phyloP scores from a whole-genome alignment of 345 rosid species.

The Gossypium thurberi region DNA sequence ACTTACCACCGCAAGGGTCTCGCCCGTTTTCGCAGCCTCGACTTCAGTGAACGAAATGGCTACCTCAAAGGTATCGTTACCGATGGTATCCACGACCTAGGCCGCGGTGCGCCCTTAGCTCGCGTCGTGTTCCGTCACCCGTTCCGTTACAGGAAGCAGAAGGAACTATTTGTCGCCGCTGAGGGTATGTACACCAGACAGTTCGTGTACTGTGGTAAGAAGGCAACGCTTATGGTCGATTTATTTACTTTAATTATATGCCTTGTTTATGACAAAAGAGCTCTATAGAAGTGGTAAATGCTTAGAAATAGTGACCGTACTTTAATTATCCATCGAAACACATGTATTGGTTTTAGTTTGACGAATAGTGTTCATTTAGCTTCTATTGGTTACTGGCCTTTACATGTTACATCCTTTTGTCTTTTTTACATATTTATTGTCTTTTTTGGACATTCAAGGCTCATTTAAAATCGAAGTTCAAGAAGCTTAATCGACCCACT shows the following conservation, averaged over 20 bases:
- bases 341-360: background rate
- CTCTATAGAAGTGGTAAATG: background rate
- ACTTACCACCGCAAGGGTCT: conserved; percentile 77
- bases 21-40: conserved; percentile 58
- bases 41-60: conserved; percentile 65
- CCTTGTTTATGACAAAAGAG: background rate
- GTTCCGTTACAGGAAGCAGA: conserved; percentile 58
- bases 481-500: conserved; percentile 61
- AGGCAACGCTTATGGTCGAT: conserved; percentile 39
- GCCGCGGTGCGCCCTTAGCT: conserved; percentile 61
- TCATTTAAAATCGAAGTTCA: no score
- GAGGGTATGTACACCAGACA: conserved; percentile 48
- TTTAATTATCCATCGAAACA: background rate
- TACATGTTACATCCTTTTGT: background rate
- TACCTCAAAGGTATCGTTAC: conserved; percentile 56
- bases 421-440: background rate
- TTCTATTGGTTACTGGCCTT: background rate
- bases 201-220: conserved; percentile 59
- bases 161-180: conserved; percentile 67
- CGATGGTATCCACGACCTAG: conserved; percentile 64
- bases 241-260: background rate
- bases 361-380: background rate
- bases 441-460: no score
- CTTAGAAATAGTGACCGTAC: background rate
- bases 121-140: conserved; percentile 62